Percentiles rank a stretch among this genome's conserved stretches.
Evolutionary conservation across 129 eudicot genomes (phyloP).

Genomic region (Escallonia herrerae): DNA sequence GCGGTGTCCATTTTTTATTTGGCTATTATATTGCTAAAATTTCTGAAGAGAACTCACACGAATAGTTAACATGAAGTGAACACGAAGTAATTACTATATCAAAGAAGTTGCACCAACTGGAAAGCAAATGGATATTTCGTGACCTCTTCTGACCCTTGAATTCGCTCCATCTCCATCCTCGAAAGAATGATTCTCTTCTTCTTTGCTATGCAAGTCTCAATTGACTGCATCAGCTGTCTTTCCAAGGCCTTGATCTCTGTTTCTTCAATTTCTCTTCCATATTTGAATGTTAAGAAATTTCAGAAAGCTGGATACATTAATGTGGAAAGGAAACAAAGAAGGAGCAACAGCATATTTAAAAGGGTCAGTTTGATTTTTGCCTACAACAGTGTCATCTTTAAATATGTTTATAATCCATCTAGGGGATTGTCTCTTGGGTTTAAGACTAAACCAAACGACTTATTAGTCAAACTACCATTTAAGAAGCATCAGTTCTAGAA

Average conservation of each 20-base stretch:
- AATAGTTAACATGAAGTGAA: neutral
- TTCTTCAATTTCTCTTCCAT: slow-evolving; percentile 92
- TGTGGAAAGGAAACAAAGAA: neutral
- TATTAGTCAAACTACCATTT: too few species aligned
- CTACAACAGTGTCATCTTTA: too few species aligned
- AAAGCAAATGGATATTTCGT: neutral
- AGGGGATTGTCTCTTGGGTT: too few species aligned
- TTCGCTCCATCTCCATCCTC: slow-evolving; percentile 75
- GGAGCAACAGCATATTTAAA: too few species aligned
- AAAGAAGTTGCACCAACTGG: slow-evolving; percentile 7
- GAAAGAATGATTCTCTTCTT: slow-evolving; percentile 88
- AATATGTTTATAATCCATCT: too few species aligned
- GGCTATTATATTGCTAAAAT: too few species aligned
- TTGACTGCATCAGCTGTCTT: slow-evolving; percentile 95
- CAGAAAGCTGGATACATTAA: slow-evolving; percentile 4
- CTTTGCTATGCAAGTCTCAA: slow-evolving; percentile 86
- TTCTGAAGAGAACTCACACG: too few species aligned
- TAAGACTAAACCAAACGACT: too few species aligned
- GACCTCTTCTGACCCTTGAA: slow-evolving; percentile 94
- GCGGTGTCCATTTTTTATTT: too few species aligned
- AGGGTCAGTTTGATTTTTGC: too few species aligned
- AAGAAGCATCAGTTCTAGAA: too few species aligned
- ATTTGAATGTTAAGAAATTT: slow-evolving; percentile 18
- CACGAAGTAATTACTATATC: slow-evolving; percentile 4
- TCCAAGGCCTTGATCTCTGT: slow-evolving; percentile 86